Evolutionary conservation across 2,329 filamentous ascomycete species (phyloP), one percentile per base, ranked within the genome.

Genomic region (Claviceps digitariae): DNA sequence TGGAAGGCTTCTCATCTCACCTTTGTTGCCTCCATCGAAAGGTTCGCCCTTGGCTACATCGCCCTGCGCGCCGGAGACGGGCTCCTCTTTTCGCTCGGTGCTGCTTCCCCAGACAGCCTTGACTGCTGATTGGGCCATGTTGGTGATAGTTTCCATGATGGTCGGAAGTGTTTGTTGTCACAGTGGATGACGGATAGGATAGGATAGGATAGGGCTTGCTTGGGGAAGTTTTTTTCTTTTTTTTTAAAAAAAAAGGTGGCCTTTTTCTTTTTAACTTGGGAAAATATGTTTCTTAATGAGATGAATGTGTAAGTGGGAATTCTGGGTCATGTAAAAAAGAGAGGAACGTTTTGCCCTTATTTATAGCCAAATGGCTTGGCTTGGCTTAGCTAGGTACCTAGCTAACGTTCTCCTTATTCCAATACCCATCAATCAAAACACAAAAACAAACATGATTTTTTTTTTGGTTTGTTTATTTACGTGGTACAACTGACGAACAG

Each of bases 21-120:
- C 75, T n/a, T 79, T 69, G 66, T 93, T 93, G 49, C 88, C 88
- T 54, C 81, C 81, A 63, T 93, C 88, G 61, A 83, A 94, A 0
- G 88, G 88, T 65, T 91, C 83, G 13, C 78, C 80, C 45, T 74
- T 75, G 25, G 76, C 75, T 4, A 86, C 84, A 64, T 84, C 72
- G 41, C 88, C 88, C 54, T 76, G 72, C 51, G 80, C 72, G 23
- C 88, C 88, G 21, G 86, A 85, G 46, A 90, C 67, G 20, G 88
- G 88, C 69, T 94, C 88, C 69, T 94, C 88, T 48, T 69, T 64
- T 47, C 65, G 62, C 25, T 64, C 53, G 29, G 67, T 59, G 70
- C 67, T 69, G 57, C 61, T 69, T 60, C 72, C 71, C 69, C 69
- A 75, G 53, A 74, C 69, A 34, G 65, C 69, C 53, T 67, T 72